Conservation (phyloP, 768 basidiomycete species). For the Hebeloma cylindrosporum region DNA sequence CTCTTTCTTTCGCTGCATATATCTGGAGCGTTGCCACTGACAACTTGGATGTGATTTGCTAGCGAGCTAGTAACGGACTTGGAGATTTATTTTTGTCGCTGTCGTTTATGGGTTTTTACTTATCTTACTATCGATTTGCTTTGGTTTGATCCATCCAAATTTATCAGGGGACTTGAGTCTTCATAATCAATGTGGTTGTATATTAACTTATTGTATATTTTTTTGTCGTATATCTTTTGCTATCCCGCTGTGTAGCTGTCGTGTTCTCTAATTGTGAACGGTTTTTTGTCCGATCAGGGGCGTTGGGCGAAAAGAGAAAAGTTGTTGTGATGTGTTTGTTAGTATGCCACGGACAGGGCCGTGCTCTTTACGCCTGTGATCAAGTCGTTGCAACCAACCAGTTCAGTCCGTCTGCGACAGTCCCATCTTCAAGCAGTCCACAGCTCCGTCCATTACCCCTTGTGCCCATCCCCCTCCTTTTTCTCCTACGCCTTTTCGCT, state of each 20-base stretch:
- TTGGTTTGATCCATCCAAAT: too few species aligned
- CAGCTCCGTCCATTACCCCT: conserved; percentile 4
- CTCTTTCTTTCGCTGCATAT: too few species aligned
- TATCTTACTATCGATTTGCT: too few species aligned
- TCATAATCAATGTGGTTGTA: too few species aligned
- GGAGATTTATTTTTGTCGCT: too few species aligned
- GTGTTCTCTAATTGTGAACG: conserved; percentile 6
- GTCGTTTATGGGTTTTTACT: too few species aligned
- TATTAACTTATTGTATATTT: too few species aligned
- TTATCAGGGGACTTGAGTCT: too few species aligned
- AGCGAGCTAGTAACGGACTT: too few species aligned
- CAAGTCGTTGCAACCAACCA: conserved; percentile 45
- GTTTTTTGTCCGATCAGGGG: too few species aligned
- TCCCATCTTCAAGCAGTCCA: conserved; percentile 16
- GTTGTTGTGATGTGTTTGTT: conserved; percentile 38
- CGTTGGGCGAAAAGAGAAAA: conserved; percentile 4
- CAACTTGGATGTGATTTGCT: too few species aligned
- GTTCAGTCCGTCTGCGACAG: conserved; percentile 40
- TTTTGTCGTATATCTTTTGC: conserved; percentile 3
- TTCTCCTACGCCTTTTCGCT: conserved; percentile 3
- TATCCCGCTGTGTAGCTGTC: conserved; percentile 5
- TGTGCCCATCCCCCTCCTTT: neutral
- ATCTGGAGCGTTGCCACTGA: too few species aligned
- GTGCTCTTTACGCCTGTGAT: conserved; percentile 37
- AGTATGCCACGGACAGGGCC: conserved; percentile 34